These are phyloP conservation scores for Gentiana dahurica DNA, from an alignment of 257 asterid species.

Conservation along the genomic window DNA sequence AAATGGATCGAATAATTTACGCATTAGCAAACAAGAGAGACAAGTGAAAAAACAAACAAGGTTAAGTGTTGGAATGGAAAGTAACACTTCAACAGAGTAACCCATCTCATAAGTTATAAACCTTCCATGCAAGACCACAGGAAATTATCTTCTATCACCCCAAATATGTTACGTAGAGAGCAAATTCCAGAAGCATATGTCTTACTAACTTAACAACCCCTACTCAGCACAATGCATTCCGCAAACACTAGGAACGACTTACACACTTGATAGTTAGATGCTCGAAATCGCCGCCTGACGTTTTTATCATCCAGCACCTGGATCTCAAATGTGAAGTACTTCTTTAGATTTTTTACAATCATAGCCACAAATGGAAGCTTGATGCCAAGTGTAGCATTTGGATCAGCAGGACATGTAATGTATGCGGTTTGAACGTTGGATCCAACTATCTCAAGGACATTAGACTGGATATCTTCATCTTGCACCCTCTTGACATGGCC, in stretches of 20 bases:
- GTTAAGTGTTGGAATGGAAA: too few relatives aligned
- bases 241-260: conserved; percentile 39
- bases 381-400: conserved; percentile 91
- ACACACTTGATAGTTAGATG: conserved; percentile 99
- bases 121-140: too few relatives aligned
- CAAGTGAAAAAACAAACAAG: too few relatives aligned
- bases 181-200: too few relatives aligned
- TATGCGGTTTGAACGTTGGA: conserved; percentile 75
- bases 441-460: conserved; percentile 74
- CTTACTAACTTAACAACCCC: too few relatives aligned
- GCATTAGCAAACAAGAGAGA: too few relatives aligned
- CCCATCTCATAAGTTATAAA: too few relatives aligned
- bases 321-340: conserved; percentile 91
- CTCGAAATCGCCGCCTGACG: conserved; percentile 91
- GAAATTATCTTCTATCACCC: too few relatives aligned
- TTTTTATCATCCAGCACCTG: conserved; percentile 98
- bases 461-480: conserved; percentile 95
- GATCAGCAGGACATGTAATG: conserved; percentile 96
- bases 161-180: too few relatives aligned
- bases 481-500: conserved; percentile 80
- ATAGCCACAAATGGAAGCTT: conserved; percentile 86
- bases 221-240: too few relatives aligned
- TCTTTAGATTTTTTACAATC: conserved; percentile 79
- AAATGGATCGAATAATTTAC: too few relatives aligned
- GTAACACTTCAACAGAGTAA: too few relatives aligned